Base-by-base conservation (phyloP, 441 rosid genomes). In the Gossypium schwendimanii region DNA sequence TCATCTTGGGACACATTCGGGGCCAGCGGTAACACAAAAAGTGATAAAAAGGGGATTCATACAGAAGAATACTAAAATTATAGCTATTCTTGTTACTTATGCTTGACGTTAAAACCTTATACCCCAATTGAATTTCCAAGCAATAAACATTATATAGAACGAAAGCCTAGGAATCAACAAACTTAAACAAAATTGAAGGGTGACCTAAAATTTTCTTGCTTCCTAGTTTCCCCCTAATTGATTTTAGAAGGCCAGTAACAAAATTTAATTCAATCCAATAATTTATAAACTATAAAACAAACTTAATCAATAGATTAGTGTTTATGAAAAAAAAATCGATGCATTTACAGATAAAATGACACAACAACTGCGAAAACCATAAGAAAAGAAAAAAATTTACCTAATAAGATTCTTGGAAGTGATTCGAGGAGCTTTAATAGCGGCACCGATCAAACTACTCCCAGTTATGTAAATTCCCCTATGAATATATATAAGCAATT, bases 381-480 rank as follows among this genome's bases (percentile, higher is more conserved):
- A 76, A 70, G 7, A 0, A 9, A 50, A 11, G n/a, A 1, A 5
- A 6, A 61, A 17, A 3, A 78, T 5, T 53, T 39, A 90, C 98
- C 98, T 94, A 81, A 92, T 92, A 71, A 94, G 96, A 86, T 92
- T 94, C 84, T 94, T 94, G 26, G 99, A 94, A 71, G 98, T 94
- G 47, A 94, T 94, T 54, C 98, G 97, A n/a, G 99, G 99, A 77
- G 96, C 98, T 84, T 92, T 92, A 17, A 92, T 88, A 3, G 99
- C 98, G 28, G 98, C 99, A 68, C 98, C 99, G 61, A 92, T 94
- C 87, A 94, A 88, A 83, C 98, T 94, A 81, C 99, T 92, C 57
- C 98, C 97, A 1, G 97, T 94, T 5, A 92, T 91, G 73, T 92
- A 92, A 87, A 92, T 92, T 75, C 98, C 98, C 96, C 98, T 94